Conservation (phyloP, 495 filamentous ascomycete genomes). For the Bacidia gigantensis region DNA sequence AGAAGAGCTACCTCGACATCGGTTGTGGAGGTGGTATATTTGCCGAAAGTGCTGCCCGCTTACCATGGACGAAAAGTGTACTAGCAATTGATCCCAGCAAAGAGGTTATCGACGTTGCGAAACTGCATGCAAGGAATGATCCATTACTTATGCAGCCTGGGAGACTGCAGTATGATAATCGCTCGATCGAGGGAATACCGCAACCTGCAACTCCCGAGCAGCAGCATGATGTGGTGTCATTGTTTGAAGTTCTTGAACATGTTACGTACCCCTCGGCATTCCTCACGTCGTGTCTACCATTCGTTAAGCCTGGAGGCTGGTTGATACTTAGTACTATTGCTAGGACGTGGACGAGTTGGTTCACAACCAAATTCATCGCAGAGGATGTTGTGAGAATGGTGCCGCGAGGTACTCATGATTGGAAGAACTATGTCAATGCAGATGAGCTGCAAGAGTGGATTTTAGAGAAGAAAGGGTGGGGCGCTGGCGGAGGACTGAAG, state of each 20-base stretch:
- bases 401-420: slow-evolving; percentile 80
- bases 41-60: slow-evolving; percentile 78
- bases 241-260: slow-evolving; percentile 94
- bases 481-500: slow-evolving; percentile 33
- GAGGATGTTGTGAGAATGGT: slow-evolving; percentile 83
- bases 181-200: slow-evolving; percentile 54
- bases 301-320: slow-evolving; percentile 85
- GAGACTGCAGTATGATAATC: slow-evolving; percentile 56
- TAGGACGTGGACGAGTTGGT: slow-evolving; percentile 69
- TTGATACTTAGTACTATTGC: slow-evolving; percentile 83
- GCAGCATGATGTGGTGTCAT: slow-evolving; percentile 59
- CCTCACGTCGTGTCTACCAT: slow-evolving; percentile 48
- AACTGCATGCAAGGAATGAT: slow-evolving; percentile 57
- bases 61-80: slow-evolving; percentile 47
- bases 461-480: slow-evolving; percentile 36
- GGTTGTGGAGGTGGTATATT: slow-evolving; percentile 97
- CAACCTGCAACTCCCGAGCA: slow-evolving; percentile 26
- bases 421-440: slow-evolving; percentile 87
- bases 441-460: slow-evolving; percentile 58
- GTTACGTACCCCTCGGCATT: slow-evolving; percentile 59
- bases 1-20: slow-evolving; percentile 69
- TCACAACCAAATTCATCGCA: slow-evolving; percentile 83
- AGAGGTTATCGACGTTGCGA: slow-evolving; percentile 66
- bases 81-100: slow-evolving; percentile 74
- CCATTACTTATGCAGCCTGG: slow-evolving; percentile 38